A percentile compares a stretch with the other conserved stretches of the same genome.
These are phyloP conservation scores for Chlamydomonas schloesseri DNA, from an alignment of 139 green algal species.

Conservation along the genomic window DNA sequence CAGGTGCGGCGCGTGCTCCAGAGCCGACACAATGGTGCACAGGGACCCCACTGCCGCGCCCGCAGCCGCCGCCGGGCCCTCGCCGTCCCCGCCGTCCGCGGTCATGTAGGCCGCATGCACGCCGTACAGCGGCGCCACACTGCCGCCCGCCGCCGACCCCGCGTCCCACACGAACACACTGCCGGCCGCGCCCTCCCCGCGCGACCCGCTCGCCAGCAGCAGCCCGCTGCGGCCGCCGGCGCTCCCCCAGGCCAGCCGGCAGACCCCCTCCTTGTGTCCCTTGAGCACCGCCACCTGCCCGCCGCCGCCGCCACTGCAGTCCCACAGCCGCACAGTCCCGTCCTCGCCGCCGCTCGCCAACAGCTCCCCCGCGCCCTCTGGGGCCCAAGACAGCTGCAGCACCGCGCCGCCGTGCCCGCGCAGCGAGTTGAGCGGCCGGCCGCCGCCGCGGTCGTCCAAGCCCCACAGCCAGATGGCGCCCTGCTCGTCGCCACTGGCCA, in stretches of 20 bases:
- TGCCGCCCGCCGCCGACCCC: background rate
- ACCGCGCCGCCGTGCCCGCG: background rate
- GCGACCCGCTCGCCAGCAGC: conserved; percentile 24
- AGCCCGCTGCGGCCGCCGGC: background rate
- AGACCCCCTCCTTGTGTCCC: conserved; percentile 5
- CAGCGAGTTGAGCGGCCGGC: background rate
- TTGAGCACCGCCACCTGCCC: background rate
- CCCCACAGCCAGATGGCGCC: conserved; percentile 23
- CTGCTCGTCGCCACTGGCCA: conserved; percentile 1
- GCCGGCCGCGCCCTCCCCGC: background rate
- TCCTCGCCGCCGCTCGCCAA: conserved; percentile 8
- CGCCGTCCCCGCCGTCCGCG: background rate
- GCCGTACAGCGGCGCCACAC: background rate
- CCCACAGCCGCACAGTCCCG: conserved; percentile 30
- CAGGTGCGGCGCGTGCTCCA: conserved; percentile 42
- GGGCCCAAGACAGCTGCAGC: background rate
- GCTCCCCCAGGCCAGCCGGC: background rate
- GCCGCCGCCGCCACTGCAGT: background rate
- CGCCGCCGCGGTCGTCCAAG: background rate
- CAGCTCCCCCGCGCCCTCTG: background rate
- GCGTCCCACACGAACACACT: conserved; percentile 24
- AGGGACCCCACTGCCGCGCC: background rate
- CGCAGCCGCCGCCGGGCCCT: background rate
- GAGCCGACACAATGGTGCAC: conserved; percentile 36
- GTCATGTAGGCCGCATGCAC: conserved; percentile 40